These are phyloP conservation scores for Typha latifolia DNA, from an alignment of 176 grass and related monocot genomes.

Conservation along the genomic window DNA sequence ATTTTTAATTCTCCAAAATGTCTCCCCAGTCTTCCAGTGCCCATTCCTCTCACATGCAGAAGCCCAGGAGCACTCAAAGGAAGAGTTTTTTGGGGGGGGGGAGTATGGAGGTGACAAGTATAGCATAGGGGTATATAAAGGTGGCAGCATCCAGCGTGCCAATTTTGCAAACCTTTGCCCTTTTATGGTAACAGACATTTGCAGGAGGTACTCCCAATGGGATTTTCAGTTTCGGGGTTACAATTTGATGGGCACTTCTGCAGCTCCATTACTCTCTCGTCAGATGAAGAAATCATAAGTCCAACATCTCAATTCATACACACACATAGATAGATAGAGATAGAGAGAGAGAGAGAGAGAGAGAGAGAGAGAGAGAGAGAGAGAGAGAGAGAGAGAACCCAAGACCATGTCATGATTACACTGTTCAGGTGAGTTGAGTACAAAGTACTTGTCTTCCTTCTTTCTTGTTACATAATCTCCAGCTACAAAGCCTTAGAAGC, in stretches of 20 bases:
- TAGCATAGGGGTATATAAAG: constrained; percentile 4
- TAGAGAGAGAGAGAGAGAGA: constrained; percentile 12
- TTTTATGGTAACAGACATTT: constrained; percentile 24
- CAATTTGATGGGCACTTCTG: constrained; percentile 21
- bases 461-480: constrained; percentile 5
- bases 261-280: constrained; percentile 15
- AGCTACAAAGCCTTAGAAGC: neutral
- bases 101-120: neutral
- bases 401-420: constrained; percentile 28
- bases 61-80: neutral
- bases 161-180: constrained; percentile 17
- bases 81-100: neutral
- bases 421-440: constrained; percentile 35
- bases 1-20: too few relatives aligned
- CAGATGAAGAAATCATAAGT: constrained; percentile 10
- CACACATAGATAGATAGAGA: neutral
- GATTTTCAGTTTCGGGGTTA: constrained; percentile 35
- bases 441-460: constrained; percentile 15
- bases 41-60: constrained; percentile 25
- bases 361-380: constrained; percentile 10
- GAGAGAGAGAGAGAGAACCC: constrained; percentile 1
- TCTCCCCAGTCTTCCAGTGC: neutral
- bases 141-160: constrained; percentile 2
- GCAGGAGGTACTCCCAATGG: constrained; percentile 27
- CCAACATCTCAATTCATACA: neutral